Evolutionary conservation across 129 eudicot species (phyloP).

Genomic region (Chrysanthemum seticuspe): DNA sequence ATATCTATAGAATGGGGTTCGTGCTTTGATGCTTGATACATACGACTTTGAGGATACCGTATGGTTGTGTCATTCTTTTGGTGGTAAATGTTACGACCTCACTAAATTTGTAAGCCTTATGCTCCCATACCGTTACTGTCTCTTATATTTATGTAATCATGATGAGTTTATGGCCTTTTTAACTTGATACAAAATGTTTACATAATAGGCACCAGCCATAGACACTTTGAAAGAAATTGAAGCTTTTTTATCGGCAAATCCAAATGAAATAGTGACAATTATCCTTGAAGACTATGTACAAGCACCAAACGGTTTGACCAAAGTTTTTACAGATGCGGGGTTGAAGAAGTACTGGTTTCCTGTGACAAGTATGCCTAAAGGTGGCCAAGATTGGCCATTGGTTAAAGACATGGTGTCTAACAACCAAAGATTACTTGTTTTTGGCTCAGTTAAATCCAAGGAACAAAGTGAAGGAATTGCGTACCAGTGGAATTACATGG

Average conservation of each 20-base stretch:
- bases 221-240: slow-evolving; percentile 75
- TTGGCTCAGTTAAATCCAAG: slow-evolving; percentile 64
- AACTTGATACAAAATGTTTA: slow-evolving; percentile 10
- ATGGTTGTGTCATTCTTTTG: slow-evolving; percentile 93
- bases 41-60: slow-evolving; percentile 75
- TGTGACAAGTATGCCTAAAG: slow-evolving; percentile 63
- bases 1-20: slow-evolving; percentile 73
- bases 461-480: slow-evolving; percentile 90
- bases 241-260: slow-evolving; percentile 72
- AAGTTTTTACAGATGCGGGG: slow-evolving; percentile 73
- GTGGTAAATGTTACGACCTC: slow-evolving; percentile 73
- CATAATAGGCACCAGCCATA: slow-evolving; percentile 57
- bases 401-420: slow-evolving; percentile 80
- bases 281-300: slow-evolving; percentile 87
- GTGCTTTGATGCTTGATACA: slow-evolving; percentile 89
- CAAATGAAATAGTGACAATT: slow-evolving; percentile 78
- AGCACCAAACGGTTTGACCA: slow-evolving; percentile 79
- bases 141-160: not conserved
- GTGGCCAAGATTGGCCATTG: slow-evolving; percentile 85
- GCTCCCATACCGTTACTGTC: not conserved
- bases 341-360: slow-evolving; percentile 90
- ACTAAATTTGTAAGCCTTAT: slow-evolving; percentile 71
- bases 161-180: not conserved
- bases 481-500: slow-evolving; percentile 97
- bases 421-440: slow-evolving; percentile 80